Percentiles rank a stretch among this genome's conserved stretches.
Evolutionary conservation across 768 basidiomycete genomes (phyloP).

Genomic region (Agaricus blazei): DNA sequence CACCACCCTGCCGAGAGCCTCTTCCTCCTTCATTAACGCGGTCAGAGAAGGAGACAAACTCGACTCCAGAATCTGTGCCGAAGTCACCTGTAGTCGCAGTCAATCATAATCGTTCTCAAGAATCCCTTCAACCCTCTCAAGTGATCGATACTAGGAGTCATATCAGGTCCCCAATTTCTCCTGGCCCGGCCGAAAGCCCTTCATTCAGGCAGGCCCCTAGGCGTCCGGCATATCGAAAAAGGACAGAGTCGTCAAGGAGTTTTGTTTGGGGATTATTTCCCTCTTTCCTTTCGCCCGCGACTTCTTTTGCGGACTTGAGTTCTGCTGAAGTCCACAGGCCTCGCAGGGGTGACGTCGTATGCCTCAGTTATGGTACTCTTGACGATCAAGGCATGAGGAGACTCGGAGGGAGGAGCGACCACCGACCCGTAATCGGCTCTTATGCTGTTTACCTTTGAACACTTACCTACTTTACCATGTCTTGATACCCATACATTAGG

Average conservation of each 20-base stretch:
- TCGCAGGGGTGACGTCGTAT: constrained; percentile 65
- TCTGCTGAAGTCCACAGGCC: constrained; percentile 22
- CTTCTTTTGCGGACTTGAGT: constrained; percentile 12
- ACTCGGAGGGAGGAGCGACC: constrained; percentile 77
- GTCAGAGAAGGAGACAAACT: background rate
- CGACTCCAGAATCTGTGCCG: background rate
- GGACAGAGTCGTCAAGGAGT: constrained; percentile 11
- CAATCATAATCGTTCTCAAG: background rate
- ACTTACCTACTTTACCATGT: constrained; percentile 1
- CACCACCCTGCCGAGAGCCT: constrained; percentile 1
- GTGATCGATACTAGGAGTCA: background rate
- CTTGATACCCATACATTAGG: constrained; percentile 1
- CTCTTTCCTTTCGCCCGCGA: constrained; percentile 36
- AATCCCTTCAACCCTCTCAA: background rate
- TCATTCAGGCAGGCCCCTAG: constrained; percentile 11
- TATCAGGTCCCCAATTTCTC: background rate
- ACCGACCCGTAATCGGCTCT: constrained; percentile 79
- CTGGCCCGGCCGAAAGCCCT: background rate
- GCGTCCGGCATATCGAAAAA: constrained; percentile 9
- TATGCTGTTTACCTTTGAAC: constrained; percentile 63
- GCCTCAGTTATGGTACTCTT: constrained; percentile 67
- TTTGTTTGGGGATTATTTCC: constrained; percentile 40
- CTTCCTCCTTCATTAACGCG: background rate
- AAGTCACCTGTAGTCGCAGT: background rate
- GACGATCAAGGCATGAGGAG: constrained; percentile 72